phyloP scores from a whole-genome alignment of 139 green algal species.

The Mesotaenium endlicherianum region DNA sequence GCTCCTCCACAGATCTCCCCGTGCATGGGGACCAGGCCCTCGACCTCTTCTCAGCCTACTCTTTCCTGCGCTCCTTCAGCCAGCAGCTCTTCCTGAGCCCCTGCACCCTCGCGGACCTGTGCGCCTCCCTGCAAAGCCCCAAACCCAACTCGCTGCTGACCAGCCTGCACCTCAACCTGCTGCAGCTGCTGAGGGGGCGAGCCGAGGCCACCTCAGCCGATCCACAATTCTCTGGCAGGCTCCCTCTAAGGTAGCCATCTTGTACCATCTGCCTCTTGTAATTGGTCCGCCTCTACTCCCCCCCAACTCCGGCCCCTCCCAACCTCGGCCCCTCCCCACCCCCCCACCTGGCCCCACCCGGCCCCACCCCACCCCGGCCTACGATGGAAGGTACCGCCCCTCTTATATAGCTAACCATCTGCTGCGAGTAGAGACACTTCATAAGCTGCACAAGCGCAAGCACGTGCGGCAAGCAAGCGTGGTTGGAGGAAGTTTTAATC shows the following conservation, averaged over 20 bases:
- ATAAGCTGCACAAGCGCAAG: too few relatives aligned
- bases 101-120: slow-evolving; percentile 46
- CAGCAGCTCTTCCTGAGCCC: slow-evolving; percentile 39
- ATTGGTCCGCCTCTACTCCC: not conserved
- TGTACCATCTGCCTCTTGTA: too few relatives aligned
- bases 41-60: slow-evolving; percentile 29
- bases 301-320: not conserved
- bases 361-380: not conserved
- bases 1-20: slow-evolving; percentile 15
- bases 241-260: too few relatives aligned
- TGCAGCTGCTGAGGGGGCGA: not conserved
- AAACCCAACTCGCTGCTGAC: slow-evolving; percentile 30
- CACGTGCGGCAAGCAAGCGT: not conserved
- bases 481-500: not conserved
- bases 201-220: not conserved
- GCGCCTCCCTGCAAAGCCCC: not conserved
- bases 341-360: not conserved
- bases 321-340: not conserved
- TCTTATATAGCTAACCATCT: too few relatives aligned
- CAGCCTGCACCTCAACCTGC: slow-evolving; percentile 24
- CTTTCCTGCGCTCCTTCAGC: slow-evolving; percentile 42
- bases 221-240: too few relatives aligned
- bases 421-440: too few relatives aligned
- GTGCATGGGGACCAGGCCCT: not conserved
- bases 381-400: too few relatives aligned